Conservation (phyloP, 2,329 filamentous ascomycete species). For the Aspergillus aculeatus region DNA sequence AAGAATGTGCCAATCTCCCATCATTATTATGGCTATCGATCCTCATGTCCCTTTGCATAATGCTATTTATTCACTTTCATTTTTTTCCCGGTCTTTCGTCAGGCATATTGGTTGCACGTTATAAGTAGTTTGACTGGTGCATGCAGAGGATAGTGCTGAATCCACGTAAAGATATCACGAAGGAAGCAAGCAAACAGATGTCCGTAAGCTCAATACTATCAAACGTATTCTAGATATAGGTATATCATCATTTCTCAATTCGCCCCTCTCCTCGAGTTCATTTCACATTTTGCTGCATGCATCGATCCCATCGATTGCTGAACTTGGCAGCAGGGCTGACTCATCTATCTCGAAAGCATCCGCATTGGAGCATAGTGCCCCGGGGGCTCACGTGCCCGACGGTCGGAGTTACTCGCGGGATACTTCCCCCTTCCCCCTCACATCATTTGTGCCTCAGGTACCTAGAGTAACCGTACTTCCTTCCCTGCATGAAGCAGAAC, state of each 20-base stretch:
- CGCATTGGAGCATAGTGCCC: too few relatives aligned
- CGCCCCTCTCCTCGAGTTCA: too few relatives aligned
- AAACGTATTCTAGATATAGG: too few relatives aligned
- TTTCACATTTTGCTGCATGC: not conserved
- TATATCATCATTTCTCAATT: too few relatives aligned
- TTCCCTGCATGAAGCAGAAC: not conserved
- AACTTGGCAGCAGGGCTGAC: not conserved
- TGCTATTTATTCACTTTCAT: not conserved
- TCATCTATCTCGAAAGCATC: not conserved
- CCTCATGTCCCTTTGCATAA: not conserved
- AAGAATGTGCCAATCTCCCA: not conserved
- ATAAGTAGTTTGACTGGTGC: too few relatives aligned
- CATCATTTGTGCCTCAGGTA: not conserved
- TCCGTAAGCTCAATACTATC: too few relatives aligned
- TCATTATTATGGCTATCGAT: not conserved
- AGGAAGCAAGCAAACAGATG: too few relatives aligned
- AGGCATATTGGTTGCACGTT: too few relatives aligned
- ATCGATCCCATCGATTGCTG: not conserved
- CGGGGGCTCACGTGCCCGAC: not conserved
- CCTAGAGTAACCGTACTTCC: not conserved
- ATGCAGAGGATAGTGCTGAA: too few relatives aligned
- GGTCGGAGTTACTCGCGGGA: not conserved
- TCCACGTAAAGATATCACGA: too few relatives aligned
- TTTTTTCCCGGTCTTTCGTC: not conserved
- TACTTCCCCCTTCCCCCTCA: not conserved